Evolutionary conservation across 2,329 filamentous ascomycete species (phyloP).

Genomic region (Ambrosiella xylebori): DNA sequence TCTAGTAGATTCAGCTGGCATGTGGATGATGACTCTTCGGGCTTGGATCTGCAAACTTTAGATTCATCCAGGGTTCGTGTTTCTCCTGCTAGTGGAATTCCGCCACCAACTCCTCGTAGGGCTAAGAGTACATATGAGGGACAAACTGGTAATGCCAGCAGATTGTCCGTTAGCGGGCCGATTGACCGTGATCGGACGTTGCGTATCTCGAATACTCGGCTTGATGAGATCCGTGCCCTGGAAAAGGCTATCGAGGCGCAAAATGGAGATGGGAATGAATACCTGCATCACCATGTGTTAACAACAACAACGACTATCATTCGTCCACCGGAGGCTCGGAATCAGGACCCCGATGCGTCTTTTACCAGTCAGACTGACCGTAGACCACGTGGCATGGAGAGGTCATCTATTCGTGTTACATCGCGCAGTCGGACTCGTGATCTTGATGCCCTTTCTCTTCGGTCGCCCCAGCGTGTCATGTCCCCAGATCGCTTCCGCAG

Average conservation of each 20-base stretch:
- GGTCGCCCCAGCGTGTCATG: slow-evolving; percentile 4
- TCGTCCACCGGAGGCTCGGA: slow-evolving; percentile 3
- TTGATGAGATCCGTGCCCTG: slow-evolving; percentile 22
- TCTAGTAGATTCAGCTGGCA: slow-evolving; percentile 39
- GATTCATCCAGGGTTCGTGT: slow-evolving; percentile 36
- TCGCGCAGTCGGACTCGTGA: slow-evolving; percentile 7
- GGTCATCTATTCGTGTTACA: neutral
- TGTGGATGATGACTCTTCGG: slow-evolving; percentile 40
- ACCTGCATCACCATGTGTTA: slow-evolving; percentile 10
- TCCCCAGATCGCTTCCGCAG: slow-evolving; percentile 6
- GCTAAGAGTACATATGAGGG: slow-evolving; percentile 9
- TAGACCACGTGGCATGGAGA: slow-evolving; percentile 4
- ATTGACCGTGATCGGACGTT: slow-evolving; percentile 6
- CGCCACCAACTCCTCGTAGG: neutral
- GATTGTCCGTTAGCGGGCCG: neutral
- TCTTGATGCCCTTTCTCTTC: neutral
- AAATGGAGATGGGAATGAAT: slow-evolving; percentile 11
- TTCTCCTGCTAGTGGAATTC: neutral
- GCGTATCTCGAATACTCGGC: slow-evolving; percentile 15
- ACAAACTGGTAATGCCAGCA: neutral
- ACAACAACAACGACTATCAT: slow-evolving; percentile 12
- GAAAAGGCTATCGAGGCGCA: slow-evolving; percentile 20
- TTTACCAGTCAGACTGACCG: slow-evolving; percentile 1
- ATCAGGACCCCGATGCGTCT: neutral
- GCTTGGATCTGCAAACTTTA: slow-evolving; percentile 36